Evolutionary conservation across 1,139 yeast species (phyloP), one percentile per base, ranked within the genome.

Genomic region (Saccharomyces hybrid): DNA sequence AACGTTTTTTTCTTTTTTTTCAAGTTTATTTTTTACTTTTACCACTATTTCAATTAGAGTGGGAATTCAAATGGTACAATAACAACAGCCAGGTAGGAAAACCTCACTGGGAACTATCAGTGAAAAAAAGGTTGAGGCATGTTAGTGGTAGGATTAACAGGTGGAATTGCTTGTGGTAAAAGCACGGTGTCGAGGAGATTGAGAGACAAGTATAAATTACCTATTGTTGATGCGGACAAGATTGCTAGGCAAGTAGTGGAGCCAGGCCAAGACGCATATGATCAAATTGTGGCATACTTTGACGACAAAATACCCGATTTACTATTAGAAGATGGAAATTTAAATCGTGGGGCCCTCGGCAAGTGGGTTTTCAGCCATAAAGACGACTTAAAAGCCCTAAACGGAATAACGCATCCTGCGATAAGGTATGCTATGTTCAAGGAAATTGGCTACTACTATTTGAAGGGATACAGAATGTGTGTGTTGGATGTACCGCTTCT

Each of bases 131-230:
- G 11, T 28, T n/a, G 5, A 13, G 52, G 13, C 23, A 93, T 93
- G 99, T 79, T 93, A 53, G 79, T 93, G 34, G 80, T 95, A 7
- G 99, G 99, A 0, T 78, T 93, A 27, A 93, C 99, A 0, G 99
- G 99, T 0, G 97, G 97, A 0, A 93, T 93, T 52, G 96, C 97
- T 8, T 80, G 95, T 4, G 99, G 99, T 1, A 95, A 95, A 68
- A 86, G 96, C 13, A 91, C 98, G 0, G 98, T 89, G 0, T 88
- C 97, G 0, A 69, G 73, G 16, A 70, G 78, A 29, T 73, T 93
- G 9, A 59, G 70, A 6, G 79, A 81, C 13, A 73, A 80, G 26
- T 78, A 85, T 61, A 65, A 74, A 2, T 58, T 88, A 19, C 78
- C 86, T 0, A 71, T 95, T 1, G 77, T 95, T 2, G 99, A 95